Conservation (phyloP, 164 flowering plant species). For the Vitis amurensis region DNA sequence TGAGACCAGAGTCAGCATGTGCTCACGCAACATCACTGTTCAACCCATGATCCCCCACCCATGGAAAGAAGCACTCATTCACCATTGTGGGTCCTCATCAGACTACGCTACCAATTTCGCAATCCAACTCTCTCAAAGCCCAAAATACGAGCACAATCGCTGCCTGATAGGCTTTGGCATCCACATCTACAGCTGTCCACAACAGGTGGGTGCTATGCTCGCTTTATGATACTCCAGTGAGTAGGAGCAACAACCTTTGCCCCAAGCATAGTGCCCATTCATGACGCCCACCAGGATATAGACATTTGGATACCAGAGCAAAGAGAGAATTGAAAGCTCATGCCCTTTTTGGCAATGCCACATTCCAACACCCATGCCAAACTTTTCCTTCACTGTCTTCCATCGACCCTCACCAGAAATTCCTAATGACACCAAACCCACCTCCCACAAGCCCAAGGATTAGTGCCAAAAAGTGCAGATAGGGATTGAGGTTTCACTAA, state of each 20-base stretch:
- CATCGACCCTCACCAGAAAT: conserved; percentile 1
- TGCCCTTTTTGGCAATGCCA: not conserved
- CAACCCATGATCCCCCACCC: too few species aligned
- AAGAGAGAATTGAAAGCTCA: conserved; percentile 17
- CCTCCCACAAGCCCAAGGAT: not conserved
- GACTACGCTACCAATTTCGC: not conserved
- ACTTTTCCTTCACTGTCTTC: conserved; percentile 2
- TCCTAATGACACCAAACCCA: not conserved
- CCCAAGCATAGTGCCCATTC: not conserved
- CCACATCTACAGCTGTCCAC: not conserved
- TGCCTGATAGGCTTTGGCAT: not conserved
- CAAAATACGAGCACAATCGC: not conserved
- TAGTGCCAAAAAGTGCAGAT: not conserved
- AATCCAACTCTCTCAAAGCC: not conserved
- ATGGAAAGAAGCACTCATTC: too few species aligned
- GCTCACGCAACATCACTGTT: not conserved
- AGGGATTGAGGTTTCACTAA: conserved; percentile 6
- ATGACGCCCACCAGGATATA: too few species aligned
- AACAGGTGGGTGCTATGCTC: not conserved
- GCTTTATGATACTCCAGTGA: not conserved
- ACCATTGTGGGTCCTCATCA: not conserved
- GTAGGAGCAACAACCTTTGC: not conserved
- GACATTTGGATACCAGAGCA: not conserved
- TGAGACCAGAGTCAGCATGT: conserved; percentile 8
- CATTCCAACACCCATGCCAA: not conserved